Evolutionary conservation across 495 filamentous ascomycete genomes (phyloP), one percentile per base, ranked within the genome.

Genomic region (Oleoguttula mirabilis): DNA sequence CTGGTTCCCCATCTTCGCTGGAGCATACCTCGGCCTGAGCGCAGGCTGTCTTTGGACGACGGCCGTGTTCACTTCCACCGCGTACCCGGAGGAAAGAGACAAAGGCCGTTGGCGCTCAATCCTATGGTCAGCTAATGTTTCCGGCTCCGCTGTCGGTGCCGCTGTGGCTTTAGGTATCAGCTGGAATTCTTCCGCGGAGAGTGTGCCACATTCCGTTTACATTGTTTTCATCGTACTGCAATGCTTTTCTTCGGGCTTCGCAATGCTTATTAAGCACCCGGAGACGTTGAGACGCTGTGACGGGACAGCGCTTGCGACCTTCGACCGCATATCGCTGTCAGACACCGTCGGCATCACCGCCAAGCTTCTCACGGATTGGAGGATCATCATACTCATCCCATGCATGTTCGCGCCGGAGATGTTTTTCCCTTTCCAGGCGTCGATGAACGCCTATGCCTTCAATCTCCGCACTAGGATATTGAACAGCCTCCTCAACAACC

Each of bases 361-460:
- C 7, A 21, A 15, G 10, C 39, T 41, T 15, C 21, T 41, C 4
- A 25, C 8, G 17, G 39, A 41, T 21, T 41, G 39, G 39, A 4
- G 39, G 24, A 41, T 41, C 24, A 17, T 44, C 4, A 36, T 37
- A 21, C 41, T 44, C 21, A 11, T 44, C 14, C 41, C 41, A 14
- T 36, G 32, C 32, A 44, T 44, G 21, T 24, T 44, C 23, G 33
- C 34, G 10, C 32, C 41, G 19, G 41, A 36, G 23, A 36, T 36
- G 41, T 35, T 36, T 14, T 36, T 44, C 22, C 32, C 41, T 20
- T 44, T 44, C 12, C 41, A 44, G 32, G 32, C 32, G 20, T 44
- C 41, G 21, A 15, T 44, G 41, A 44, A 44, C 34, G 41, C 32
- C 10, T 44, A 44, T 22, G 32, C 32, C 23, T 44, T 44, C 41